These are phyloP conservation scores for Apiosordaria backusii DNA, from an alignment of 495 filamentous ascomycete genomes.

Conservation along the genomic window DNA sequence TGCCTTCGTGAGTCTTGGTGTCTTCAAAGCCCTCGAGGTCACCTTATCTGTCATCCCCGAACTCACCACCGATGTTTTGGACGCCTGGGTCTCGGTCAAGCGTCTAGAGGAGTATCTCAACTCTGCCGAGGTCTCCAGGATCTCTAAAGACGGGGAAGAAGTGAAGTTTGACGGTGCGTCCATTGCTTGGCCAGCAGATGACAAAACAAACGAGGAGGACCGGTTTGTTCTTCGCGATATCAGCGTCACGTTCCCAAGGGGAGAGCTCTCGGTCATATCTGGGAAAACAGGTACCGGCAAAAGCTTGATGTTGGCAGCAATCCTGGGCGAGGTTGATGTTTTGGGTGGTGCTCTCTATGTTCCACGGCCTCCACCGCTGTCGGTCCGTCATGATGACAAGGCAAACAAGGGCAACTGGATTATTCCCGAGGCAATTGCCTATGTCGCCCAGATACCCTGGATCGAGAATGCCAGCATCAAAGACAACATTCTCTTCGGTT, in stretches of 20 bases:
- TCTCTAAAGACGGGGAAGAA: conserved; percentile 51
- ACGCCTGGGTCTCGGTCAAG: conserved; percentile 69
- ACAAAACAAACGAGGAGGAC: conserved; percentile 49
- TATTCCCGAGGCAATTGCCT: conserved; percentile 64
- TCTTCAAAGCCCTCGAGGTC: conserved; percentile 70
- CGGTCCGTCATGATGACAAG: conserved; percentile 51
- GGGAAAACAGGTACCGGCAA: conserved; percentile 68
- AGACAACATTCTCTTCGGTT: conserved; percentile 71
- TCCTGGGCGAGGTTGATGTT: conserved; percentile 62
- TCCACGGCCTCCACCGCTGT: conserved; percentile 42
- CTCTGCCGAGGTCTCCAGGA: conserved; percentile 59
- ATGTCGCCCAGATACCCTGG: conserved; percentile 81
- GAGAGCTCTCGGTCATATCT: conserved; percentile 67
- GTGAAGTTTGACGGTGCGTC: conserved; percentile 67
- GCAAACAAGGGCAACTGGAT: conserved; percentile 68
- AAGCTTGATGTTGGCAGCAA: conserved; percentile 60
- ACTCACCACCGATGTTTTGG: conserved; percentile 62
- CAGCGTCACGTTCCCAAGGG: conserved; percentile 60
- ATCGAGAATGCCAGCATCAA: conserved; percentile 78
- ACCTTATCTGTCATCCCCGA: conserved; percentile 70
- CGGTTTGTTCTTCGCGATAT: conserved; percentile 61
- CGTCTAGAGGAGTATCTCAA: conserved; percentile 71
- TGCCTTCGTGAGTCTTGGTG: conserved; percentile 74
- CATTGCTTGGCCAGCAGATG: conserved; percentile 71
- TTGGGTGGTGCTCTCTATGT: conserved; percentile 50